Base-by-base conservation (phyloP, 441 rosid genomes). In the Gossypium armourianum region DNA sequence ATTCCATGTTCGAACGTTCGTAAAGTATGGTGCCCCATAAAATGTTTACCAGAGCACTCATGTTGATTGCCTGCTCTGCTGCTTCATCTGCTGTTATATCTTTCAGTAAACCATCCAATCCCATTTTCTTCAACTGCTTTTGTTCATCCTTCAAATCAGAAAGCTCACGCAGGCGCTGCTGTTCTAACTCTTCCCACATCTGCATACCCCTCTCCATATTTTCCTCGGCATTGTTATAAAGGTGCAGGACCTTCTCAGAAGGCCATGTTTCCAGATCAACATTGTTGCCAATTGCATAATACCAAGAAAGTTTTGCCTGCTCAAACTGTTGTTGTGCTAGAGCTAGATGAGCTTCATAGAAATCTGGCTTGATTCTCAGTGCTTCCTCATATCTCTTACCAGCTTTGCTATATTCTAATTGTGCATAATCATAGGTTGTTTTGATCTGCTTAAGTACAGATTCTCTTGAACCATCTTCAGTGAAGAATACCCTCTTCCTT, bases 261-360 rank as follows among this genome's bases (percentile, higher is more conserved):
- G 84, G 79, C 88, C 87, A 85, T 12, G 84, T 74, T 54, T 83
- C 75, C 72, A 84, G 66, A 75, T 86, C 85, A 71, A 73, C 76
- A 24, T 78, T 78, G 71, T 72, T 76, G 67, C 82, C 74, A 74
- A 85, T 77, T 3, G 82, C 86, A 60, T 84, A 86, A 72, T 84
- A 83, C 91, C 93, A 88, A 59, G 87, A 80, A 72, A 87, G 86
- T 64, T 86, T 88, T 74, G 88, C 94, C 79, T 78, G 87, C 84
- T 84, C 94, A 76, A 84, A 88, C 24, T 81, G 84, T 73, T 84
- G 87, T 72, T 84, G 86, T 72, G 88, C 88, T 45, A 88, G 79
- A 21, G 88, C 91, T 43, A 84, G 69, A 70, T 67, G 64, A 24
- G 77, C 85, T 78, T 87, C 88, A 21, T 82, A 81, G 54, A 81